A percentile compares a stretch with the other conserved stretches of the same genome.
Evolutionary conservation across 176 grass and related monocot species (phyloP).

Genomic region (Lolium perenne): DNA sequence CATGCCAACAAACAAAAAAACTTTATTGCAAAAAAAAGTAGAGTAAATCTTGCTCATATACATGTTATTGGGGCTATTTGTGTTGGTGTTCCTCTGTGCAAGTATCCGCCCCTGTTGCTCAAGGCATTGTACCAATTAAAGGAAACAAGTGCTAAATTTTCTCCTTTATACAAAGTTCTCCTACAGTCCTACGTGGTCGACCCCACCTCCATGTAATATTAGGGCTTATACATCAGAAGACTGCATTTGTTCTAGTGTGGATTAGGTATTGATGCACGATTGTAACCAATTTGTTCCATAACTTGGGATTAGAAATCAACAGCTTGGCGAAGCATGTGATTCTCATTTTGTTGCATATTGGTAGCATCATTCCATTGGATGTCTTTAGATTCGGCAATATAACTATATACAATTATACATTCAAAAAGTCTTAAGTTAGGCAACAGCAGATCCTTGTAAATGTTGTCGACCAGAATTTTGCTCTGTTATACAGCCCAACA

Average conservation of each 20-base stretch:
- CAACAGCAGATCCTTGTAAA: background rate
- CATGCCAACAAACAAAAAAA: background rate
- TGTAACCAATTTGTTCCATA: background rate
- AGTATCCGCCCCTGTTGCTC: background rate
- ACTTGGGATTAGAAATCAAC: background rate
- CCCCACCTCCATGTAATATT: background rate
- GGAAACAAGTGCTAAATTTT: background rate
- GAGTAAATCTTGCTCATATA: background rate
- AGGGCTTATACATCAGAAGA: background rate
- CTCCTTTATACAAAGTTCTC: background rate
- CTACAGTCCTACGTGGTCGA: background rate
- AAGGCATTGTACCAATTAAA: background rate
- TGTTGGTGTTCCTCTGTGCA: background rate
- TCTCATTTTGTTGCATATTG: background rate
- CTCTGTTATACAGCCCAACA: background rate
- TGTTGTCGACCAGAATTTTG: background rate
- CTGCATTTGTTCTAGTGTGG: slow-evolving; percentile 3
- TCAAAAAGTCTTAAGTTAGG: background rate
- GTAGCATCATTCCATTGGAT: background rate
- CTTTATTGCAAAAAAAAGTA: background rate
- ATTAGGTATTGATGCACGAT: background rate
- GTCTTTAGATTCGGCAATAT: background rate
- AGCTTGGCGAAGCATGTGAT: background rate
- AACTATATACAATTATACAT: background rate
- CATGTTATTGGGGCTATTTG: background rate